Evolutionary conservation across 2,329 filamentous ascomycete genomes (phyloP), one percentile per base, ranked within the genome.

Genomic region (Trematosphaeria pertusa): DNA sequence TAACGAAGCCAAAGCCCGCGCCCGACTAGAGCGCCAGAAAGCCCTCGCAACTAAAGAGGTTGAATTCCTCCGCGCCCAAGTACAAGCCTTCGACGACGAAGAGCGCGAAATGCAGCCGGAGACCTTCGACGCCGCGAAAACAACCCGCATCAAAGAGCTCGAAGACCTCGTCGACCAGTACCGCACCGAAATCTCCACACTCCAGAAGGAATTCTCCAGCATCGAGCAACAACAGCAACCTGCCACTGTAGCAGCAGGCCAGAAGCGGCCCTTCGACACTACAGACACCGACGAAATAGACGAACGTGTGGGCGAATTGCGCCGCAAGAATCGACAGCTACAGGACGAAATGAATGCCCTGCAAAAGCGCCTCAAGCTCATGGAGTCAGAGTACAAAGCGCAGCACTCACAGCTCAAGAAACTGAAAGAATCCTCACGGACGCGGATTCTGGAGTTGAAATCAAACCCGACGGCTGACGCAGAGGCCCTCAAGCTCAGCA

Each of bases 401-500:
- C 79, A 82, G 45, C 80, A 84, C 48, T 84, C 88, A 22, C 91
- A 96, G 65, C 83, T 97, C 18, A 81, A 82, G 36, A 78, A 81
- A 4, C 74, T 87, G 28, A 81, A 85, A 58, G 80, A 87, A 38
- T 84, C 87, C 14, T 87, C 85, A 21, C 86, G 88, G 54, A 95
- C 87, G 3, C 89, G 94, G 26, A 81, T 97, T 37, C 82, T 99
- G 19, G 87, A 94, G 43, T 79, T 97, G 11, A 88, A 91, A 47
- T 87, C 88, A n/a, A 99, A 99, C 70, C 94, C 94, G 0, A 97
- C 94, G 0, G 85, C 91, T 0, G 85, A 94, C 62, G 84, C 84
- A 49, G 91, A 96, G 73, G 87, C 88, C 3, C 84, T 96, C 70
- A 96, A 97, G 74, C 80, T 87, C 40, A 81, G 85, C 8, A 96